Evolutionary conservation across 179 eudicot genomes (phyloP).

Genomic region (Actinidia chinensis): DNA sequence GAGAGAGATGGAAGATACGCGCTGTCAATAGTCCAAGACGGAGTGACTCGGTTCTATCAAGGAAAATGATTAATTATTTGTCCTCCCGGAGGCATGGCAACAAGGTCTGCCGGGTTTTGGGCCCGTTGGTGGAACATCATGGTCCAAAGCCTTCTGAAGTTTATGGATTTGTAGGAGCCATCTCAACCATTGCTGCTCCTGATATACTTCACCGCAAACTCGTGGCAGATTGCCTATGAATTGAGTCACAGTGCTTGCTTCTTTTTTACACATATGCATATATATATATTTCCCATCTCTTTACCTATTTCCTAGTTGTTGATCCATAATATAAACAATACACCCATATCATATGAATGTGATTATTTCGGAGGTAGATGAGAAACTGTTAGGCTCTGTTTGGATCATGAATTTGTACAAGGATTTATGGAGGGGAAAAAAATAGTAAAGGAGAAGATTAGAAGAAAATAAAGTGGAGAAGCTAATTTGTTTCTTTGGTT

Average conservation of each 20-base stretch:
- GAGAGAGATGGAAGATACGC: slow-evolving; percentile 48
- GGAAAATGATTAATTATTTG: slow-evolving; percentile 47
- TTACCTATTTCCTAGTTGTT: not conserved
- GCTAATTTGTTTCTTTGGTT: no score
- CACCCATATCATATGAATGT: not conserved
- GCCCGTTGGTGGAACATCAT: slow-evolving; percentile 58
- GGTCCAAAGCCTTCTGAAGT: slow-evolving; percentile 87
- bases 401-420: no score
- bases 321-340: not conserved
- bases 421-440: no score
- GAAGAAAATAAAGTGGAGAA: no score
- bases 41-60: slow-evolving; percentile 65
- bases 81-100: slow-evolving; percentile 41
- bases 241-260: not conserved
- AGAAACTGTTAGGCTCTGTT: no score
- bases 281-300: not conserved
- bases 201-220: slow-evolving; percentile 31
- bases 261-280: not conserved
- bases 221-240: not conserved
- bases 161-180: slow-evolving; percentile 86
- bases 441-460: no score
- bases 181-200: slow-evolving; percentile 74
- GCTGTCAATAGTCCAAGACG: slow-evolving; percentile 81
- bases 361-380: no score
- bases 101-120: slow-evolving; percentile 36